Base-by-base conservation (phyloP, 2,329 filamentous ascomycete genomes). In the Colletotrichum lentis region DNA sequence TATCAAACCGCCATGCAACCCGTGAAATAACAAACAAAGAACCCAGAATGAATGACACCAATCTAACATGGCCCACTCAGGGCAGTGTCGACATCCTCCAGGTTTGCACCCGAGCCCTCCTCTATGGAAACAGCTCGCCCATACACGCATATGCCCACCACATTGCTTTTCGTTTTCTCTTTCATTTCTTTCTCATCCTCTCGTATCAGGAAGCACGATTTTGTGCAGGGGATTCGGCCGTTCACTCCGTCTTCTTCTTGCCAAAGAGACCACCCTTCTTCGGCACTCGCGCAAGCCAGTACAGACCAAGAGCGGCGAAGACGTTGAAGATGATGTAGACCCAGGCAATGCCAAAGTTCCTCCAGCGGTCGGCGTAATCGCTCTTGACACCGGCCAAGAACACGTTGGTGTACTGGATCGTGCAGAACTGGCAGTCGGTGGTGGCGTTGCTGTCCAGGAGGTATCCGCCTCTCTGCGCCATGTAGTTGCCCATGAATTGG, bases 291-390 rank as follows among this genome's bases (percentile, higher is more conserved):
- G 78, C 81, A 63, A 86, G 74, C 83, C 83, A 90, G 73, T 90
- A 90, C 43, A 89, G 73, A 3, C 80, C 75, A 49, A 90, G 75
- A 0, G 87, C 85, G 0, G 80, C 85, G 37, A 76, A 76, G n/a
- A 88, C 76, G 73, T 90, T 90, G 74, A 89, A 87, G 14, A 81
- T 74, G 63, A 89, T 82, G 68, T 86, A 90, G 0, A 81, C 83
- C 80, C 85, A 89, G 59, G 89, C 78, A 31, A 91, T 77, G 1
- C 88, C 90, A 74, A 90, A 90, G 75, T 93, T 90, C 65, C 89
- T 84, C 90, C 90, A 93, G 31, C 88, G 80, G 35, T 91, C 80
- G 35, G 71, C 75, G 74, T 90, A 92, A 67, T 81, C 74, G 64
- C 85, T 83, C 55, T 81, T 79, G 54, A 87, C 82, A 0, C 69